Base-by-base conservation (phyloP, 345 rosid genomes). In the Salix koriyanagi region DNA sequence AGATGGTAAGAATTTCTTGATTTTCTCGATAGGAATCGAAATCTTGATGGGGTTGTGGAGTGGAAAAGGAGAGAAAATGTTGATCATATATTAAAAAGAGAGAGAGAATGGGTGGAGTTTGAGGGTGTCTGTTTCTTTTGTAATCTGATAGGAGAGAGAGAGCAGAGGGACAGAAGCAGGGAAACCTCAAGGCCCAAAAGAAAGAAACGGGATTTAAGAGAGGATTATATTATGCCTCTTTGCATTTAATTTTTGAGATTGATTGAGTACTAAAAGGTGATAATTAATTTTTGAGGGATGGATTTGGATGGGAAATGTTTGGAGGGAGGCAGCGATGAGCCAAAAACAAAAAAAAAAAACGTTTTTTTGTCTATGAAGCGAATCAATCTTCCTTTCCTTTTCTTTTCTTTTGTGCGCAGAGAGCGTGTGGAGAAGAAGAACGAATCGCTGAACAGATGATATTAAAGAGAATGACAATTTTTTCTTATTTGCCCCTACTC, bases 1-100 rank as follows among this genome's bases (percentile, higher is more conserved):
- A 73, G 67, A 69, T 71, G 52, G 67, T 67, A 3, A 61, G 72
- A 75, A 41, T 61, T 60, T 73, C 39, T 39, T 61, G 2, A 3
- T 15, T 65, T 30, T 62, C 72, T 42, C 70, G 82, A 65, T 23
- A 56, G 80, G 89, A 78, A 86, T 86, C 89, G 67, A 85, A 83
- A 85, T 74, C 86, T 52, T 62, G 36, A 32, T 79, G 66, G 42
- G 82, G 34, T 76, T 68, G 42, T 6, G 80, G 72, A 60, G 75
- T 60, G 75, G 76, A 46, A 73, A 83, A 77, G 77, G 61, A 12
- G 69, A 79, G 78, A 69, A 72, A 80, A 81, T 69, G 76, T 64
- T 16, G 86, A 85, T 66, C 84, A 65, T 21, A 25, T 15, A 23
- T 41, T 41, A 52, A 67, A 28, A 30, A 60, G 13, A 41, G 44